phyloP scores from a whole-genome alignment of 306 rosid species.

The Cicer yamashitae region DNA sequence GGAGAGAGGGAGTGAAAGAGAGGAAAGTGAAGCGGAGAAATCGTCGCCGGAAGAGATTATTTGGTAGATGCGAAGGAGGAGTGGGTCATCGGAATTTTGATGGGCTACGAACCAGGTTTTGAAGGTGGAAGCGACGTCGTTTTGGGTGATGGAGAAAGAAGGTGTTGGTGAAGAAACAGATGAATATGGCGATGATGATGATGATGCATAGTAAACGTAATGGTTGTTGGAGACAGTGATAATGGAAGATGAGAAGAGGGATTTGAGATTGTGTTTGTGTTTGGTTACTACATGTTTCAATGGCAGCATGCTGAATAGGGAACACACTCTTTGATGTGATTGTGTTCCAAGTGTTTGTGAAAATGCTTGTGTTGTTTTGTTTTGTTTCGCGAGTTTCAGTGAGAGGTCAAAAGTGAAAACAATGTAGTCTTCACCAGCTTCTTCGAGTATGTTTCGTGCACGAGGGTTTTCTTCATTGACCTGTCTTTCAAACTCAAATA shows the following conservation, averaged over 20 bases:
- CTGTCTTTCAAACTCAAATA: no score
- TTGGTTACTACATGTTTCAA: conserved; percentile 49
- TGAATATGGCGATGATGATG: neutral
- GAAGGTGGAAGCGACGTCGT: conserved; percentile 50
- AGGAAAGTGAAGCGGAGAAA: conserved; percentile 50
- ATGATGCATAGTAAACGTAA: neutral
- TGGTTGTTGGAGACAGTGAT: neutral
- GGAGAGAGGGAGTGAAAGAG: conserved; percentile 54
- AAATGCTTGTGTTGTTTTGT: neutral
- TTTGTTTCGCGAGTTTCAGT: no score
- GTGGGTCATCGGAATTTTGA: conserved; percentile 22
- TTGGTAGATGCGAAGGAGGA: conserved; percentile 57
- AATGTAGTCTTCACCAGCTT: no score
- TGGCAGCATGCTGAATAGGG: conserved; percentile 44
- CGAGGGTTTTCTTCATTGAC: no score
- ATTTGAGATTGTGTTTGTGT: conserved; percentile 43
- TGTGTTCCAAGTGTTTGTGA: conserved; percentile 13
- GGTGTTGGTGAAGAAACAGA: neutral
- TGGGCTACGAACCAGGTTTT: conserved; percentile 64
- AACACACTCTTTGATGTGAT: neutral
- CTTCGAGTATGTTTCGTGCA: no score
- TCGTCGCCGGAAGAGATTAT: conserved; percentile 50
- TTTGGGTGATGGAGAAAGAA: neutral
- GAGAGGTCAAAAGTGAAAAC: no score
- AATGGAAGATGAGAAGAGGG: conserved; percentile 34